Evolutionary conservation across 208 protist species (phyloP), one percentile per base, ranked within the genome.

Genomic region (Crithidia thermophila): DNA sequence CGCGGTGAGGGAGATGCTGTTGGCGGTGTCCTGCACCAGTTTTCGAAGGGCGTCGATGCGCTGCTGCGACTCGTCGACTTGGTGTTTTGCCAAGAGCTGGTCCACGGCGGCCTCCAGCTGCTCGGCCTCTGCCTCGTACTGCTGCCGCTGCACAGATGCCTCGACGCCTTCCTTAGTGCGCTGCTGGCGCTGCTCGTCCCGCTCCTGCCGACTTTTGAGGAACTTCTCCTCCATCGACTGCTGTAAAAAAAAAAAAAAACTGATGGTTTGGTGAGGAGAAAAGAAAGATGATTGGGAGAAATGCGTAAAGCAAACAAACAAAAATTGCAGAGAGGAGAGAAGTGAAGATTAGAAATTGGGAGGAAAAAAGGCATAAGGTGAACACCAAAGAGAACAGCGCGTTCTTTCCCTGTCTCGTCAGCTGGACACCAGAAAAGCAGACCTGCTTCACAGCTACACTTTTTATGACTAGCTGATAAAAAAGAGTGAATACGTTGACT

Each of bases 121-220:
- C 25, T 52, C 67, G 13, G 72, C 52, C 63, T 96, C 74, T 5
- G 84, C 55, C 43, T 87, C 85, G 61, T 91, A 91, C 40, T 85
- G 81, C 55, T 81, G 67, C 18, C 87, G 81, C 43, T 89, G 80
- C 34, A 18, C 46, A 0, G 83, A 58, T 30, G 56, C 63, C 21
- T 63, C 76, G 11, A 65, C 84, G n/a, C 50, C 59, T 25, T 76
- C 78, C 46, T 79, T 59, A 31, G 69, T 28, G 40, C 79, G 81
- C 56, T 75, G 72, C 36, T 56, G 70, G 2, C 83, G 82, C 25
- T 72, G 67, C 70, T 82, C 85, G 61, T 90, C 81, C 0, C 90
- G 77, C 77, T 92, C 85, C 40, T 90, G 81, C 20, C 81, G 81
- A 0, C 65, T 59, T 43, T 90, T 88, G 2, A 95, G 59, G 53